Evolutionary conservation across 352 stramenopile genomes (phyloP), one percentile per base, ranked within the genome.

Genomic region (Globisporangium polare): DNA sequence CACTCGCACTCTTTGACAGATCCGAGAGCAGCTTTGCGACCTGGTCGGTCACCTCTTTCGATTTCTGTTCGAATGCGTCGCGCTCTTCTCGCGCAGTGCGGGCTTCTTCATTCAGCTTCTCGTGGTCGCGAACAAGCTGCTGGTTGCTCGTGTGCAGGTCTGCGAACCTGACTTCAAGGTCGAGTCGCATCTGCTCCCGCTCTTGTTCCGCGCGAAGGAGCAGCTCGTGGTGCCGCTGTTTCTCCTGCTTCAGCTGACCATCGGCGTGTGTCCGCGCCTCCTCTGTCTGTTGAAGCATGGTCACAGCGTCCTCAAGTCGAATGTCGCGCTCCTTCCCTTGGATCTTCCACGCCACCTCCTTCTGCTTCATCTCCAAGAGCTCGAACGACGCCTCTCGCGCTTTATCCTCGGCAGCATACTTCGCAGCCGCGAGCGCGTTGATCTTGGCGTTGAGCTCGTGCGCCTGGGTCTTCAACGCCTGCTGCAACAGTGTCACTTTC

Each of bases 341-440:
- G 33, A 90, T 65, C 8, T 65, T 81, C 77, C 74, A 89, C 3
- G 80, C 80, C 29, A 68, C 66, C 57, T 90, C 73, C 12, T 80
- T 80, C 58, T 90, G 71, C 62, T 89, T 89, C 27, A 81, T 71
- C 1, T 80, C 68, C 0, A 86, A 65, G 41, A 92, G 65, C 50
- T 90, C 75, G 18, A 85, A 60, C 9, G 79, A 74, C 12, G 64
- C 59, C 13, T 78, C 70, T 17, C 60, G 58, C 20, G 74, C 66
- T 58, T 88, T 86, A 24, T 77, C 70, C 54, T 88, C 72, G 22
- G 83, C 57, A 31, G 65, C 79, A 4, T 60, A 46, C 20, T 69
- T 73, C 5, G 76, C 61, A 12, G 66, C 67, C 12, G 62, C 31
- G 10, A 80, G 43, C 1, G 70, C 47, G 27, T 80, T 80, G 17